Base-by-base conservation (phyloP, 2,329 filamentous ascomycete species). In the Ophiostoma perfectum region DNA sequence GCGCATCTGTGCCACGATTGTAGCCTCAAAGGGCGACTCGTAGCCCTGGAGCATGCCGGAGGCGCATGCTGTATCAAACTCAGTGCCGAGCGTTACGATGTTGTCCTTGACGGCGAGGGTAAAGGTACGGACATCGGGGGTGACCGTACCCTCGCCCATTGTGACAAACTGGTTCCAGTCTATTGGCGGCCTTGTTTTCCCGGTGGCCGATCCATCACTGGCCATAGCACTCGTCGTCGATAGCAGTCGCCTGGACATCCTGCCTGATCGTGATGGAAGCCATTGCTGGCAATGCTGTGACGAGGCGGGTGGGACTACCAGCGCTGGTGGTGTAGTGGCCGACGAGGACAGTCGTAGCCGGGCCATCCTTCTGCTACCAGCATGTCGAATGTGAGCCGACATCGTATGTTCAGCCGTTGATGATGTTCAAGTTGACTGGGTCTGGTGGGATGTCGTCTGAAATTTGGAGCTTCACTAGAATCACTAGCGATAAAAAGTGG, bases 11-110 rank as follows among this genome's bases (percentile, higher is more conserved):
- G 82, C 79, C 47, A 95, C 87, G 11, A 97, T 88, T 3, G 91
- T 93, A 36, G 93, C 92, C 76, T 93, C 86, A 77, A 90, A 94
- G 1, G 93, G 91, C 70, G 90, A 92, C 39, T 78, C 79, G 76
- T 93, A 92, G 70, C 81, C 82, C 12, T 81, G 77, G 47, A 97
- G 84, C 65, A 92, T 90, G 18, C 80, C 80, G 1, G 93, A 97
- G 69, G 87, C 91, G 77, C 92, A 96, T 78, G 93, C 95, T 8
- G 93, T 96, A 58, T n/a, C 39, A n/a, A 9, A 27, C 42, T 11
- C 63, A 38, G 86, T 78, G 38, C 83, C 80, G 27, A 75, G 76
- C 0, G 88, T 90, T 68, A 87, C 86, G 70, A 93, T 91, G 74
- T 92, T 93, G 78, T 92, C 90, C 75, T 93, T 93, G 67, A 92